A percentile compares a stretch with the other conserved stretches of the same genome.
phyloP scores from a whole-genome alignment of 2,329 filamentous ascomycete species.

The Arthroderma uncinatum region DNA sequence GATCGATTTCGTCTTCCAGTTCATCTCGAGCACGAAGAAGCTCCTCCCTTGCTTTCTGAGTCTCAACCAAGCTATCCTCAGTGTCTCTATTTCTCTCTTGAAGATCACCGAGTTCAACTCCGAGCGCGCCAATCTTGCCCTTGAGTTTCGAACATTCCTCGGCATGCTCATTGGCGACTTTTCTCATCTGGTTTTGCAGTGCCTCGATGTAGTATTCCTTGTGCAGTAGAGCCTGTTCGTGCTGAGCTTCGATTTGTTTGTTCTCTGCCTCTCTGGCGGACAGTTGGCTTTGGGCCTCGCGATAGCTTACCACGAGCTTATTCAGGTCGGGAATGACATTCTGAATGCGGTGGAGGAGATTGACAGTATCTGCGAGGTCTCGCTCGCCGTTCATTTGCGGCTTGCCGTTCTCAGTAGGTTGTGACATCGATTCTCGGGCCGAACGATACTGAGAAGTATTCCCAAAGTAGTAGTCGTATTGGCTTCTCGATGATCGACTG shows the following conservation, averaged over 20 bases:
- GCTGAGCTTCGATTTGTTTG: conserved; percentile 39
- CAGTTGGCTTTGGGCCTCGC: conserved; percentile 41
- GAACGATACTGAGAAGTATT: conserved; percentile 23
- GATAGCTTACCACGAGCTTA: conserved; percentile 37
- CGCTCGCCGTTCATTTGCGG: conserved; percentile 23
- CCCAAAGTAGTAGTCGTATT: conserved; percentile 23
- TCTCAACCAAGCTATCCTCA: conserved; percentile 36
- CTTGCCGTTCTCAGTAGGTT: conserved; percentile 24
- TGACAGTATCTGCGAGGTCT: conserved; percentile 23
- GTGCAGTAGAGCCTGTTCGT: conserved; percentile 41
- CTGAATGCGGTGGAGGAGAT: conserved; percentile 36
- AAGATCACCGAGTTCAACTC: conserved; percentile 41
- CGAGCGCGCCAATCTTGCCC: conserved; percentile 38
- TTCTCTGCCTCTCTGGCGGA: conserved; percentile 40
- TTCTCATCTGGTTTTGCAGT: conserved; percentile 41
- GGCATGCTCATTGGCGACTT: conserved; percentile 40
- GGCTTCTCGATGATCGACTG: conserved; percentile 21
- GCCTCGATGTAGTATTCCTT: conserved; percentile 45
- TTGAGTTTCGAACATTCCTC: conserved; percentile 37
- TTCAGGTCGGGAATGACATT: conserved; percentile 39
- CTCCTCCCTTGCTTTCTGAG: conserved; percentile 35
- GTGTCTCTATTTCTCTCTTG: conserved; percentile 45
- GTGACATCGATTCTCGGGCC: conserved; percentile 21
- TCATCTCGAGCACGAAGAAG: conserved; percentile 37
- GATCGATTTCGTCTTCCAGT: conserved; percentile 32